Conservation (phyloP, 2,329 filamentous ascomycete genomes). For the Venturiaceae sp. region DNA sequence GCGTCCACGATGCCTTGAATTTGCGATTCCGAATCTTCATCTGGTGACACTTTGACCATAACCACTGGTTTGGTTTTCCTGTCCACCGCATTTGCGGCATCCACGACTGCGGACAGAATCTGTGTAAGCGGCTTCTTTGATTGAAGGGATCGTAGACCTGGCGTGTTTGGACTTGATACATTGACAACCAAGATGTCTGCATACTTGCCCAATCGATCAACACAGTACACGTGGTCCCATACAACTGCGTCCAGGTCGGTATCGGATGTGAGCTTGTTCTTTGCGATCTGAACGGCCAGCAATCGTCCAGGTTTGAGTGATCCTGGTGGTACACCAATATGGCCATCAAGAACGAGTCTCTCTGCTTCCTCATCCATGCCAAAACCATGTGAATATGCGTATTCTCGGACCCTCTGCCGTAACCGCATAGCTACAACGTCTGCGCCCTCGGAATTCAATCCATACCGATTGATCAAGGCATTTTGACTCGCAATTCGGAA, state of each 20-base stretch:
- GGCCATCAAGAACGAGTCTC: slow-evolving; percentile 64
- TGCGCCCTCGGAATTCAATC: slow-evolving; percentile 84
- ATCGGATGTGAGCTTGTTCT: slow-evolving; percentile 90
- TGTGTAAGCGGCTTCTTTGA: slow-evolving; percentile 71
- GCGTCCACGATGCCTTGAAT: slow-evolving; percentile 83
- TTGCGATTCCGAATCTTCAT: slow-evolving; percentile 80
- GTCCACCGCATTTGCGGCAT: slow-evolving; percentile 59
- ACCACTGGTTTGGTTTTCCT: slow-evolving; percentile 68
- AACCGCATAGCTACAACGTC: slow-evolving; percentile 76
- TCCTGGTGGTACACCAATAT: slow-evolving; percentile 70
- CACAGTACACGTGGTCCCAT: slow-evolving; percentile 79
- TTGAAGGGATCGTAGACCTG: slow-evolving; percentile 79
- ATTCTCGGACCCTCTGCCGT: slow-evolving; percentile 66
- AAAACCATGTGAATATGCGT: slow-evolving; percentile 61
- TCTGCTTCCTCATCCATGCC: slow-evolving; percentile 55
- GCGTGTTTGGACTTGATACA: slow-evolving; percentile 93
- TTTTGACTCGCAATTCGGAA: slow-evolving; percentile 78
- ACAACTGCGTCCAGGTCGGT: slow-evolving; percentile 72
- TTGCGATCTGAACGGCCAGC: slow-evolving; percentile 86
- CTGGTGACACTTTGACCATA: slow-evolving; percentile 97
- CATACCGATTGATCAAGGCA: slow-evolving; percentile 90
- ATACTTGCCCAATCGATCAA: slow-evolving; percentile 71
- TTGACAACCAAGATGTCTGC: slow-evolving; percentile 97
- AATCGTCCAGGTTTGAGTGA: slow-evolving; percentile 66
- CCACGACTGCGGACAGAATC: slow-evolving; percentile 73